Evolutionary conservation across 192 early-diverging fungal genomes (phyloP), one percentile per base, ranked within the genome.

Genomic region (Podila epigama): DNA sequence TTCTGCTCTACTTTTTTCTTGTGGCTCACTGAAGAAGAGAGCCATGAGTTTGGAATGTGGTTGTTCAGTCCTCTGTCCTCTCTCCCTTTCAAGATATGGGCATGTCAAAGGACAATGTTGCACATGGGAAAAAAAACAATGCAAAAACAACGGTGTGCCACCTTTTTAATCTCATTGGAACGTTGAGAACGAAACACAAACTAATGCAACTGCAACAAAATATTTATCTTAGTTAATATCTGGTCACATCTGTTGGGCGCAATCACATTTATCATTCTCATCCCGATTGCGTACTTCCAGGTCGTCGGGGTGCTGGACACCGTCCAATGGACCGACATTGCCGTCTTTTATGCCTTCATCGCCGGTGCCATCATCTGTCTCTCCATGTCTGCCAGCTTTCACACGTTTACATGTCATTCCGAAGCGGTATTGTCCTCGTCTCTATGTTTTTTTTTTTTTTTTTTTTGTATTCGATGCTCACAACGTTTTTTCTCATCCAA

Each of bases 191-290:
- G n/a, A n/a, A n/a, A n/a, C n/a, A n/a, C n/a, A n/a, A n/a, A n/a
- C n/a, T n/a, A n/a, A n/a, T n/a, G n/a, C n/a, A n/a, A n/a, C n/a
- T n/a, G n/a, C n/a, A n/a, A n/a, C n/a, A n/a, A n/a, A n/a, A n/a
- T n/a, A n/a, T n/a, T n/a, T n/a, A n/a, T n/a, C n/a, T n/a, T 60
- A 89, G 87, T 89, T 52, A 98, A 98, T 79, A 93, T 98, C 63
- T 92, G 93, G 86, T 89, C 92, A 33, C 97, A 98, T 70, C 70
- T 93, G 2, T 35, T 92, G 7, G 97, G 94, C 9, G 86, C 89
- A 0, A 40, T 90, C 15, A 63, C 66, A 1, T 89, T 96, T 70
- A 37, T 85, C 33, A 68, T 72, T 16, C 55, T 95, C 40, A 84
- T 83, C 41, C 70, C 88, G 10, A 58, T 69, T 41, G 68, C 82